Conservation (phyloP, 176 grass and related monocot species). For the Metroxylon sagu region DNA sequence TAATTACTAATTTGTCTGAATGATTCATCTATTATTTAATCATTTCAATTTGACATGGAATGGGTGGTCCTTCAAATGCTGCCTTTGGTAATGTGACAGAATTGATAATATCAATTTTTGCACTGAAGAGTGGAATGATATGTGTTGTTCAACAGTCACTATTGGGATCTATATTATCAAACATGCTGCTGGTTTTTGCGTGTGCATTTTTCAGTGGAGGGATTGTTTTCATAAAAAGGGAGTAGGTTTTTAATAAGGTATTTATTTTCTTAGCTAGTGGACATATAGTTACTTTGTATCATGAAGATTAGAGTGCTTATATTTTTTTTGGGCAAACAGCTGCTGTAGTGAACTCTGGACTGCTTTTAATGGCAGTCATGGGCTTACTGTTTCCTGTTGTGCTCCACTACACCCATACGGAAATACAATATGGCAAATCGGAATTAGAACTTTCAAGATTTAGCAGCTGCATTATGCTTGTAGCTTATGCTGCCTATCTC, state of each 20-base stretch:
- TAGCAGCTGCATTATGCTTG: slow-evolving; percentile 75
- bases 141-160: slow-evolving; percentile 66
- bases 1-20: too few relatives aligned
- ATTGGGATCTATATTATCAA: slow-evolving; percentile 69
- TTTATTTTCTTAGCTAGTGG: too few relatives aligned
- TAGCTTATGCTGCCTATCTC: slow-evolving; percentile 63
- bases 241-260: slow-evolving; percentile 68
- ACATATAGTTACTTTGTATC: too few relatives aligned
- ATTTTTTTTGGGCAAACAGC: slow-evolving; percentile 35
- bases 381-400: slow-evolving; percentile 54
- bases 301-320: too few relatives aligned
- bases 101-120: slow-evolving; percentile 75
- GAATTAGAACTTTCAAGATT: slow-evolving; percentile 65
- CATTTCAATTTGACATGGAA: slow-evolving; percentile 15
- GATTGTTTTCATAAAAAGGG: slow-evolving; percentile 35
- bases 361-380: slow-evolving; percentile 77
- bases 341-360: slow-evolving; percentile 57
- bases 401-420: slow-evolving; percentile 60
- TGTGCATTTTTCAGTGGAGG: slow-evolving; percentile 70
- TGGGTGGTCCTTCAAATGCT: slow-evolving; percentile 57
- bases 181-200: slow-evolving; percentile 67
- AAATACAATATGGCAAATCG: slow-evolving; percentile 57
- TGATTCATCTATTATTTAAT: too few relatives aligned
- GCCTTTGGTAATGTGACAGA: slow-evolving; percentile 77
- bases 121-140: slow-evolving; percentile 44